Evolutionary conservation across 2,329 filamentous ascomycete genomes (phyloP).

Genomic region (Metarhizium anisopliae): DNA sequence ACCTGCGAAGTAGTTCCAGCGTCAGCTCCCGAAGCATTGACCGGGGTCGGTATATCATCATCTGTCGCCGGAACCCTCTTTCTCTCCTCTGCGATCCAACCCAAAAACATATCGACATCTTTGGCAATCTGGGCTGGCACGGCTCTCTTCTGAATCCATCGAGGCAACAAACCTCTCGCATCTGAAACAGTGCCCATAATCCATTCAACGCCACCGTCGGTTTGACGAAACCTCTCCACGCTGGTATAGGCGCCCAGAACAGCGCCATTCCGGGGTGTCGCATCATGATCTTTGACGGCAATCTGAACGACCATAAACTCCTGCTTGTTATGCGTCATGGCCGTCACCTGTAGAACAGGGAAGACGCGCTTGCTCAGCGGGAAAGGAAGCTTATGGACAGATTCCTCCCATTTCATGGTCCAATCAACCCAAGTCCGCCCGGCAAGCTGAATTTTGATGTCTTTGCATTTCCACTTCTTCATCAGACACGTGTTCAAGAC

Average conservation of each 20-base stretch:
- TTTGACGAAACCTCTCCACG: conserved; percentile 50
- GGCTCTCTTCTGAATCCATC: conserved; percentile 55
- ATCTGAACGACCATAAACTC: conserved; percentile 53
- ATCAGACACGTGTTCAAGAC: conserved; percentile 25
- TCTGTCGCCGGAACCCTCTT: conserved; percentile 9
- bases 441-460: conserved; percentile 27
- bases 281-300: conserved; percentile 27
- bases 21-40: neutral
- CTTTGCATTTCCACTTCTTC: conserved; percentile 36
- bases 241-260: conserved; percentile 55
- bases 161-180: conserved; percentile 57
- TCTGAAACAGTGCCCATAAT: conserved; percentile 69
- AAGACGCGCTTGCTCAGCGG: conserved; percentile 59
- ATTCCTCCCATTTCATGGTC: conserved; percentile 48
- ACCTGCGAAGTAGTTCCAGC: neutral
- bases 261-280: conserved; percentile 32
- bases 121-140: conserved; percentile 57
- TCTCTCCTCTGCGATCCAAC: conserved; percentile 47
- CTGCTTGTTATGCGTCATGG: conserved; percentile 25
- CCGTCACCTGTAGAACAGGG: conserved; percentile 54
- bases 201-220: conserved; percentile 53
- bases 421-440: conserved; percentile 37
- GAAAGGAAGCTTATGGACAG: conserved; percentile 53
- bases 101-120: conserved; percentile 61
- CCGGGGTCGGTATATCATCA: neutral